These are phyloP conservation scores for Fusarium praegraminearum DNA, from an alignment of 2,329 filamentous ascomycete species.

Conservation along the genomic window DNA sequence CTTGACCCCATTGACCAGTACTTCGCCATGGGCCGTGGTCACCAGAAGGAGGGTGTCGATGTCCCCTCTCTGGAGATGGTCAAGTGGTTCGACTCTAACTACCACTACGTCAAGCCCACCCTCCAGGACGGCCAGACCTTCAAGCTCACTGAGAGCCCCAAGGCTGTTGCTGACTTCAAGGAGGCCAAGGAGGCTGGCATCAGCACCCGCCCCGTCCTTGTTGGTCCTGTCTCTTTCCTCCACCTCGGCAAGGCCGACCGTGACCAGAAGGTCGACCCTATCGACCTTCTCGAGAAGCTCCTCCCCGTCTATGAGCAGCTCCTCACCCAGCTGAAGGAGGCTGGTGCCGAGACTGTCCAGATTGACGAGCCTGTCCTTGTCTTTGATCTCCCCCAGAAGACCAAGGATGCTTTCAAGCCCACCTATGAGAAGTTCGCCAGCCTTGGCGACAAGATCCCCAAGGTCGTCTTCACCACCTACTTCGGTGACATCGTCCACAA, in stretches of 20 bases:
- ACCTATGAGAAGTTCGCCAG: constrained; percentile 89
- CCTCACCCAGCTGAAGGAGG: constrained; percentile 91
- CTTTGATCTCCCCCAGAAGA: constrained; percentile 89
- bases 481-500: constrained; percentile 99
- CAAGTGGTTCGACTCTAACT: constrained; percentile 99
- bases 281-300: constrained; percentile 92
- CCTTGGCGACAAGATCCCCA: constrained; percentile 84
- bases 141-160: constrained; percentile 87
- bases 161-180: constrained; percentile 93
- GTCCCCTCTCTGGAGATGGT: constrained; percentile 98
- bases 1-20: constrained; percentile 94
- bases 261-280: constrained; percentile 91
- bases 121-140: constrained; percentile 97
- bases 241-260: constrained; percentile 98
- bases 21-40: constrained; percentile 99
- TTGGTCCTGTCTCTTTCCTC: constrained; percentile 98
- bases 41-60: constrained; percentile 94
- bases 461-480: constrained; percentile 94
- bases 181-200: constrained; percentile 99
- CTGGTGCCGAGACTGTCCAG: constrained; percentile 95
- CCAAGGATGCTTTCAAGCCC: constrained; percentile 98
- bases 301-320: constrained; percentile 95
- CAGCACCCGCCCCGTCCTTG: constrained; percentile 89
- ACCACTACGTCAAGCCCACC: constrained; percentile 99
- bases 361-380: constrained; percentile 98